Evolutionary conservation across 2,329 filamentous ascomycete species (phyloP).

Genomic region (Xylariomycetidae sp.): DNA sequence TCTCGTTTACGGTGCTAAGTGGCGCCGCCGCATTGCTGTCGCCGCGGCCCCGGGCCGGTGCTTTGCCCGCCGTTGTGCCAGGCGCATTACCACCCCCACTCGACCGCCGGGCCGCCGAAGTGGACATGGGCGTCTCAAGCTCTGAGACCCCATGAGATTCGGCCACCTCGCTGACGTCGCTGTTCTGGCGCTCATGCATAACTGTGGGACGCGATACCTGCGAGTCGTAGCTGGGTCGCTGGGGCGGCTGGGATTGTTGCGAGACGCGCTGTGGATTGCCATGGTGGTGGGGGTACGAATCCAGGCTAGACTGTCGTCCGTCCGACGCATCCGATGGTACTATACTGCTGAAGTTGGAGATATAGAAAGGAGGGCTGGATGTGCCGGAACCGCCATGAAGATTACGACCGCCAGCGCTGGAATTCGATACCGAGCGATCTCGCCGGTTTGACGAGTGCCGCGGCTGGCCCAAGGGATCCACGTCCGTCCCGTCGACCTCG

Average conservation of each 20-base stretch:
- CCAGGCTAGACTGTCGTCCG: conserved; percentile 22
- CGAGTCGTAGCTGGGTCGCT: conserved; percentile 31
- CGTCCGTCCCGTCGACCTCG: conserved; percentile 36
- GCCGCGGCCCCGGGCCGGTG: conserved; percentile 6
- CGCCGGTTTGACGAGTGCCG: conserved; percentile 19
- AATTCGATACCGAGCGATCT: conserved; percentile 16
- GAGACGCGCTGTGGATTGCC: conserved; percentile 14
- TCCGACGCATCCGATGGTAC: conserved; percentile 17
- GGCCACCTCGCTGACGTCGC: conserved; percentile 38
- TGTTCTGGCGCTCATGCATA: conserved; percentile 34
- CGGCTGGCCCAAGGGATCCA: conserved; percentile 31
- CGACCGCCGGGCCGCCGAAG: too few species aligned
- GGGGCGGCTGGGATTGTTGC: conserved; percentile 10
- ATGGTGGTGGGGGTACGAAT: conserved; percentile 18
- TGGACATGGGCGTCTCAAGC: conserved; percentile 29
- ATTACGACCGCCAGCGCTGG: too few species aligned
- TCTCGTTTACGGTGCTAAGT: conserved; percentile 24
- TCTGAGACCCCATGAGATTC: conserved; percentile 29
- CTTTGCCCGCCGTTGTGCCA: conserved; percentile 6
- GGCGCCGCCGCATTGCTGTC: conserved; percentile 12
- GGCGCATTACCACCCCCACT: too few species aligned
- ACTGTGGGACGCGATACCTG: conserved; percentile 22
- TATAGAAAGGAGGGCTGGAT: too few species aligned
- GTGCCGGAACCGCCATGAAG: too few species aligned
- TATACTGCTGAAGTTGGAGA: too few species aligned